Evolutionary conservation across 169 alveolate species (phyloP), one percentile per base, ranked within the genome.

Genomic region (Cryptosporidium canis): DNA sequence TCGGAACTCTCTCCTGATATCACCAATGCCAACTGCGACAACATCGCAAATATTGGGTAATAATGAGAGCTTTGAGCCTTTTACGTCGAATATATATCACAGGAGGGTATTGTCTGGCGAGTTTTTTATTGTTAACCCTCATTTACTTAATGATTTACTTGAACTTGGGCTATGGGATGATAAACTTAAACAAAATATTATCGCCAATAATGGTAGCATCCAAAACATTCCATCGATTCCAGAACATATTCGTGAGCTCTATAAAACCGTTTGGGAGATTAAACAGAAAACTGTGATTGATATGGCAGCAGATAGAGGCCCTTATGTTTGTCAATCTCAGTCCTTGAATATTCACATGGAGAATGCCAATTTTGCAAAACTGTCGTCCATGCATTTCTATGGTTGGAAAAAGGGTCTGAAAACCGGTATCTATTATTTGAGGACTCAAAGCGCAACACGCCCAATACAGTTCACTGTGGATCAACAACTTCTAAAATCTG

Each of bases 1-100:
- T 71, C 93, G 99, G 45, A 98, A 98, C 92, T 98, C 99, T 9
- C 94, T 98, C 11, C 90, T 98, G 45, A 87, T 97, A 41, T 99
- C 99, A 6, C 99, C 99, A 33, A 98, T 98, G 99, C 99, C 99
- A 0, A 98, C 99, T 11, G 99, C 99, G 0, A 93, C 98, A 66
- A 98, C 99, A 16, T 96, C 99, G 2, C 98, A 97, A 93, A 97
- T 97, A 51, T 93, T 98, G 39, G 98, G 95, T 64, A 98, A 98
- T 94, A 97, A 96, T 90, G 99, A 98, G 92, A 95, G 98, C n/a
- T 97, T 98, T 90, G 99, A 98, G 91, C 99, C 99, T 2, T 98
- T 96, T 94, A 98, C 99, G 33, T 94, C 98, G 64, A 98, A 98
- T 92, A 95, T 98, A 55, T 98, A 98, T 92, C 96, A 96, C 84